Base-by-base conservation (phyloP, 371 early-diverging fungal species). In the Gilbertella persicaria region DNA sequence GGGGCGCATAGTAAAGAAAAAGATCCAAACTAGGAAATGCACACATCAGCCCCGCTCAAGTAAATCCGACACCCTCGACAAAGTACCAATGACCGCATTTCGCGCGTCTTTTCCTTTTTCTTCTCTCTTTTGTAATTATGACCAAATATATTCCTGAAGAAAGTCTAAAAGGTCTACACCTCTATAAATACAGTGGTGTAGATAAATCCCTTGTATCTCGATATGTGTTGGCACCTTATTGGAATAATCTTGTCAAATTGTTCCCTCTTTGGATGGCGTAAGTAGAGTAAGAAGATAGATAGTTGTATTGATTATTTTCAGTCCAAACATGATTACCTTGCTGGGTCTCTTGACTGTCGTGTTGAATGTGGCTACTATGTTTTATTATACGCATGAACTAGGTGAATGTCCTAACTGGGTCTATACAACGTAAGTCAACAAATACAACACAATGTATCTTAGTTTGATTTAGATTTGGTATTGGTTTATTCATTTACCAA, bases 301-400 rank as follows among this genome's bases (percentile, higher is more conserved):
- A 38, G 5, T 30, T 24, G 53, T 10, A 16, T 26, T 24, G 17
- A 41, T 19, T 23, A 7, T 14, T 8, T 23, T 21, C 78, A 96
- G 96, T 0, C 99, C 99, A 44, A 99, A 99, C 69, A 71, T 95
- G 57, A 97, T 99, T 55, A 99, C 99, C 10, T 78, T 99, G 39
- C 75, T 91, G 44, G 99, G 99, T 25, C 84, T 99, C 42, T 63
- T 86, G 39, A 95, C 90, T 51, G 86, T 95, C 39, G 58, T 93
- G 12, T 55, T 80, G 24, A 93, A 95, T 67, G 63, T 97, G 21
- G 50, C 77, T 9, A 71, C 87, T 42, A 78, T 86, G 21, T 80
- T 90, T 29, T 80, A 86, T 58, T 89, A 79, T 68, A 83, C 88
- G 51, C 87, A 91, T 33, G 89, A 89, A 60, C 77, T 96, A 46